A percentile compares a stretch with the other conserved stretches of the same genome.
phyloP scores from a whole-genome alignment of 2,329 filamentous ascomycete genomes.

The Cordyceps pruinosa region DNA sequence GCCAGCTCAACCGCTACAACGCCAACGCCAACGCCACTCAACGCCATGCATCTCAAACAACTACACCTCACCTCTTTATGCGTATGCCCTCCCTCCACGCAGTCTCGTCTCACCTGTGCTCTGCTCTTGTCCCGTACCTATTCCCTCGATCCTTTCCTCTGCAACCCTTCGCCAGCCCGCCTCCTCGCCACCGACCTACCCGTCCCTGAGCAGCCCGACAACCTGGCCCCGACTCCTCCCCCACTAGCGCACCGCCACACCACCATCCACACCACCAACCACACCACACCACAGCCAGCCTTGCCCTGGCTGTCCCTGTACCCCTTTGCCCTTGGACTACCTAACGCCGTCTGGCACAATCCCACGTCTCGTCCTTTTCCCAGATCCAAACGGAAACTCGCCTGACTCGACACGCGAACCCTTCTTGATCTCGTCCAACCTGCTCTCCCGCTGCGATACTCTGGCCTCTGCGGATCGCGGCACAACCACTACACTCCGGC shows the following conservation, averaged over 20 bases:
- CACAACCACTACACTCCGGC: neutral
- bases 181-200: no score
- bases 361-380: neutral
- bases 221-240: neutral
- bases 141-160: neutral
- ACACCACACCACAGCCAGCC: slow-evolving; percentile 10
- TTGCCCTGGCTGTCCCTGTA: neutral
- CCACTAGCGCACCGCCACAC: neutral
- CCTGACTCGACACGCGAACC: slow-evolving; percentile 3
- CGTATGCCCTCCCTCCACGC: neutral
- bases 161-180: neutral
- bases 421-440: neutral
- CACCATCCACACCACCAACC: neutral
- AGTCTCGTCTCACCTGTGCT: neutral
- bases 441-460: neutral
- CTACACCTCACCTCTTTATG: neutral
- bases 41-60: slow-evolving; percentile 6
- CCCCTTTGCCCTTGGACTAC: slow-evolving; percentile 11
- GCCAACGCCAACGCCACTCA: neutral
- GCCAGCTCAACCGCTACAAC: slow-evolving; percentile 1
- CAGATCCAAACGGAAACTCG: neutral
- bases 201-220: neutral
- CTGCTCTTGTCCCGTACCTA: no score
- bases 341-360: neutral
- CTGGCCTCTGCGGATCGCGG: neutral